Percentiles rank a stretch among this genome's conserved stretches.
phyloP scores from a whole-genome alignment of 1,284 basidiomycete genomes.

The Naganishia sp. region DNA sequence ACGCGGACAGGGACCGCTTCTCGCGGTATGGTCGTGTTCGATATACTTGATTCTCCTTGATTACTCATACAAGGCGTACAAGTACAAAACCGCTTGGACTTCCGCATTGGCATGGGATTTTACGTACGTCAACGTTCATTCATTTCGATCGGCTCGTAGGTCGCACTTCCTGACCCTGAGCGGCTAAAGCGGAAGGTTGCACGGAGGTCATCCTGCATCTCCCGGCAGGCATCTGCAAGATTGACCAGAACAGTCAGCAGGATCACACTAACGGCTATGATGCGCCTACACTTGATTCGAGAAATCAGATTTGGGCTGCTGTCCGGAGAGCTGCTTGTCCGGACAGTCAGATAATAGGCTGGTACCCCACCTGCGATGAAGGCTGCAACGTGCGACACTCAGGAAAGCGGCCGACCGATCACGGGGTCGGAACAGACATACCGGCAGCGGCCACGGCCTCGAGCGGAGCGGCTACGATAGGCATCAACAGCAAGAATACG shows the following conservation, averaged over 20 bases:
- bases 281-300: slow-evolving; percentile 3
- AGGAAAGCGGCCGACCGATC: slow-evolving; percentile 4
- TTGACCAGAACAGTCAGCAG: background rate
- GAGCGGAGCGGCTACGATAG: slow-evolving; percentile 85
- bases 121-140: background rate
- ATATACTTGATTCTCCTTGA: too few relatives aligned
- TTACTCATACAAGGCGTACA: too few relatives aligned
- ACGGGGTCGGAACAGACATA: slow-evolving; percentile 52
- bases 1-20: too few relatives aligned
- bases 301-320: background rate
- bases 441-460: slow-evolving; percentile 84
- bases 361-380: slow-evolving; percentile 67
- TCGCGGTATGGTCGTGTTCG: too few relatives aligned
- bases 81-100: too few relatives aligned
- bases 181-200: background rate
- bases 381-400: slow-evolving; percentile 27
- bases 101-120: background rate
- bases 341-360: slow-evolving; percentile 75
- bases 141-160: slow-evolving; percentile 8
- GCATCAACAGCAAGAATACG: slow-evolving; percentile 91
- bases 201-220: background rate
- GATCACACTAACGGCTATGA: background rate
- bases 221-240: background rate
- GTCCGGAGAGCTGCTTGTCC: slow-evolving; percentile 1
- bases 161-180: background rate